phyloP scores from a whole-genome alignment of 1,284 basidiomycete species.

The Ceratobasidium sp. region DNA sequence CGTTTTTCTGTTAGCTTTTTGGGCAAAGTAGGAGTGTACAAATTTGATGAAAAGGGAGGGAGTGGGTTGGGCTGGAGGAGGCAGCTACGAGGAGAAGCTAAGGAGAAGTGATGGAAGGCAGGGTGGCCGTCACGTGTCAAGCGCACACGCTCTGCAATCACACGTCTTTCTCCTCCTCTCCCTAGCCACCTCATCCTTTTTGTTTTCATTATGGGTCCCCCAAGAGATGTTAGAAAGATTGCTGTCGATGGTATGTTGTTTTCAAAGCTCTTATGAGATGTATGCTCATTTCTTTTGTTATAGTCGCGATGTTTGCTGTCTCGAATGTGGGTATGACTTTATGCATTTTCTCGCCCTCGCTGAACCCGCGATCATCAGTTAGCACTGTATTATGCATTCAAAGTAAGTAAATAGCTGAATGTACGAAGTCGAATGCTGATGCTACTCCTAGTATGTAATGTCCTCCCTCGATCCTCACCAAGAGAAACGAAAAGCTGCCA shows the following conservation, averaged over 20 bases:
- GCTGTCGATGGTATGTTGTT: constrained; percentile 59
- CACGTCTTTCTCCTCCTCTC: constrained; percentile 37
- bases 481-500: constrained; percentile 57
- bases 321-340: constrained; percentile 66
- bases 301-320: constrained; percentile 73
- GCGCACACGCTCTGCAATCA: constrained; percentile 26
- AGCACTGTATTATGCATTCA: constrained; percentile 66
- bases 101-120: constrained; percentile 24
- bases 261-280: constrained; percentile 31
- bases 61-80: constrained; percentile 18
- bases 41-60: background rate
- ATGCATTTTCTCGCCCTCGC: background rate
- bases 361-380: constrained; percentile 56
- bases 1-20: background rate
- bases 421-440: background rate
- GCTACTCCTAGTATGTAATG: constrained; percentile 57
- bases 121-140: constrained; percentile 27
- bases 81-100: constrained; percentile 7
- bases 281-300: constrained; percentile 22
- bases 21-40: background rate
- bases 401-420: constrained; percentile 5
- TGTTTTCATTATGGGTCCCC: constrained; percentile 15
- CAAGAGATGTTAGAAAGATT: constrained; percentile 58
- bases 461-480: constrained; percentile 52
- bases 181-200: constrained; percentile 30